A percentile compares a stretch with the other conserved stretches of the same genome.
These are phyloP conservation scores for Neopestalotiopsis sp. DNA, from an alignment of 2,329 filamentous ascomycete genomes.

Conservation along the genomic window DNA sequence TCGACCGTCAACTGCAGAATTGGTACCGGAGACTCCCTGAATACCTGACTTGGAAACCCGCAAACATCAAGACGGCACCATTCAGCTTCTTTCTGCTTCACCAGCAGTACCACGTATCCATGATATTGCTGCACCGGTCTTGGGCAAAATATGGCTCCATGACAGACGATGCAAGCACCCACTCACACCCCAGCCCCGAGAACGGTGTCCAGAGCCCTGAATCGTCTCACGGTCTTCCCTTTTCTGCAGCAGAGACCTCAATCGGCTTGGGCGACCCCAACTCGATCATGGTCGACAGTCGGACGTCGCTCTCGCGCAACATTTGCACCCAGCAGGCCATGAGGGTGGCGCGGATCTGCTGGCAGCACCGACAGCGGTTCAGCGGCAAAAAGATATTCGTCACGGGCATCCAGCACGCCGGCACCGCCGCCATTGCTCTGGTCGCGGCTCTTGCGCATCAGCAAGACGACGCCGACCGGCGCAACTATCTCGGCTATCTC, in stretches of 20 bases:
- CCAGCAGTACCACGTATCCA: constrained; percentile 58
- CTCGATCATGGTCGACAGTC: constrained; percentile 44
- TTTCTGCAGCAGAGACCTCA: constrained; percentile 19
- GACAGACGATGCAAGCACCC: constrained; percentile 34
- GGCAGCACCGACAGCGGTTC: constrained; percentile 58
- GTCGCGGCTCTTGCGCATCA: constrained; percentile 52
- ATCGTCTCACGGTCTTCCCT: constrained; percentile 18
- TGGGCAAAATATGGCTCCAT: constrained; percentile 56
- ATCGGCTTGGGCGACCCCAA: constrained; percentile 37
- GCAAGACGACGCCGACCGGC: constrained; percentile 40
- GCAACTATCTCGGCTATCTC: constrained; percentile 50
- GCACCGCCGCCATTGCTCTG: constrained; percentile 58
- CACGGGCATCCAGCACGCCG: constrained; percentile 57
- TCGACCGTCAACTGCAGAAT: constrained; percentile 58
- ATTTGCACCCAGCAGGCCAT: constrained; percentile 62
- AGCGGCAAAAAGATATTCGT: constrained; percentile 55
- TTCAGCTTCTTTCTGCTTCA: constrained; percentile 60
- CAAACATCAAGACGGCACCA: constrained; percentile 53
- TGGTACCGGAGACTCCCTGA: constrained; percentile 59
- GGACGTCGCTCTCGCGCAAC: constrained; percentile 51
- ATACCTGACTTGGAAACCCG: constrained; percentile 52
- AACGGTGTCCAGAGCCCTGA: constrained; percentile 26
- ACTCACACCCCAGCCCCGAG: constrained; percentile 38
- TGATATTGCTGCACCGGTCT: constrained; percentile 58
- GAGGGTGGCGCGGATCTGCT: constrained; percentile 57